Evolutionary conservation across 106 monocot species (phyloP).

Genomic region (Platanthera guangdongensis): DNA sequence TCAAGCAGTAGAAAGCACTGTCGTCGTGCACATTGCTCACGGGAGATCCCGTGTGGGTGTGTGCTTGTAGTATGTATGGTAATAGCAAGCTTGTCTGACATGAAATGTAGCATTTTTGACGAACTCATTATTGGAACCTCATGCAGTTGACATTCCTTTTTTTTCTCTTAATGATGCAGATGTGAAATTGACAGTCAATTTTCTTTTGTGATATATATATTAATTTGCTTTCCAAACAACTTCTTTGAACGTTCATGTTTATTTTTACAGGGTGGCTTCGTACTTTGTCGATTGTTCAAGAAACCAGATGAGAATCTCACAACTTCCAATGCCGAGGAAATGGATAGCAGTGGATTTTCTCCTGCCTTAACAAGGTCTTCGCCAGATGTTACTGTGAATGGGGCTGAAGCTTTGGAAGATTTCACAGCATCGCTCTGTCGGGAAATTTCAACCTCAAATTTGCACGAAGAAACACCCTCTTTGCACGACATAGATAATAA

Average conservation of each 20-base stretch:
- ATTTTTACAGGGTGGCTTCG: constrained; percentile 34
- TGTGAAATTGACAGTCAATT: neutral
- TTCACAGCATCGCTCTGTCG: constrained; percentile 7
- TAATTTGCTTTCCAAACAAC: neutral
- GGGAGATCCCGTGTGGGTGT: no score
- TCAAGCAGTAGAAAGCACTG: no score
- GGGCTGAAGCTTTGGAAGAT: constrained; percentile 18
- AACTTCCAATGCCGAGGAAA: constrained; percentile 15
- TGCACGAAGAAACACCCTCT: neutral
- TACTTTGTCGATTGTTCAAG: constrained; percentile 62
- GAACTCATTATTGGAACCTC: neutral
- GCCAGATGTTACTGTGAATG: constrained; percentile 9
- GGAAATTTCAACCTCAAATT: constrained; percentile 5
- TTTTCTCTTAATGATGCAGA: neutral
- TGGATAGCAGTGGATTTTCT: constrained; percentile 21
- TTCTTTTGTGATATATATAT: neutral
- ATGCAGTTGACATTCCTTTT: neutral
- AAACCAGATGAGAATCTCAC: constrained; percentile 34
- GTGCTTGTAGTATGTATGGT: no score
- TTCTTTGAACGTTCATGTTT: constrained; percentile 4
- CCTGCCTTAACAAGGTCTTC: constrained; percentile 21
- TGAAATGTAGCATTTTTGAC: neutral
- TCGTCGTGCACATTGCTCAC: no score
- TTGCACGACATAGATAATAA: neutral
- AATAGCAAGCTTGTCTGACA: neutral